Evolutionary conservation across 352 stramenopile species (phyloP).

Genomic region (Phytopythium mirpurense): DNA sequence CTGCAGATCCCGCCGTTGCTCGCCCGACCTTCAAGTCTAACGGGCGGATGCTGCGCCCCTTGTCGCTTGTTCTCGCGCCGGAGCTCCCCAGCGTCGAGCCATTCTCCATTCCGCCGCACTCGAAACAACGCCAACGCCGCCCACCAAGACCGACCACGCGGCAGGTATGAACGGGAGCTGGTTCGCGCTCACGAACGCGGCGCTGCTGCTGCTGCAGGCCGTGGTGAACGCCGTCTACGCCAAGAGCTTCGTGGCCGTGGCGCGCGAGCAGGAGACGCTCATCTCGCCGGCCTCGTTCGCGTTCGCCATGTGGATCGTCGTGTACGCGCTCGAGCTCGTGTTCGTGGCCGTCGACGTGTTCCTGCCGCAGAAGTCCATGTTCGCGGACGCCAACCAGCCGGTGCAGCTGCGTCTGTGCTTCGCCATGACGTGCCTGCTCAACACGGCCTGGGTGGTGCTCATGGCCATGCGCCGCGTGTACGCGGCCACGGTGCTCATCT

Average conservation of each 20-base stretch:
- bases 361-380: slow-evolving; percentile 58
- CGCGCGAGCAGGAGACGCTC: slow-evolving; percentile 63
- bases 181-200: slow-evolving; percentile 55
- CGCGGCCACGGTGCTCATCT: slow-evolving; percentile 54
- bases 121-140: neutral
- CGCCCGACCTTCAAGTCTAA: neutral
- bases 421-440: slow-evolving; percentile 54
- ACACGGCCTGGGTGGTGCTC: slow-evolving; percentile 61
- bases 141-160: no score
- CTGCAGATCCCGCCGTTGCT: neutral
- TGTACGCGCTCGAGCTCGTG: slow-evolving; percentile 59
- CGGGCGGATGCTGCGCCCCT: neutral
- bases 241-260: slow-evolving; percentile 38
- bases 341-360: slow-evolving; percentile 67
- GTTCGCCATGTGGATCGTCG: slow-evolving; percentile 57
- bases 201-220: slow-evolving; percentile 51
- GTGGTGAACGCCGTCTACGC: slow-evolving; percentile 66
- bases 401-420: slow-evolving; percentile 61
- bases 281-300: slow-evolving; percentile 65
- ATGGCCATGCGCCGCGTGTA: slow-evolving; percentile 52
- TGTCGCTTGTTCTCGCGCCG: neutral
- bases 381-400: slow-evolving; percentile 61
- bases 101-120: neutral
- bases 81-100: neutral
- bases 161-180: slow-evolving; percentile 48